Evolutionary conservation across 208 protist genomes (phyloP).

Genomic region (Leishmania mexicana): DNA sequence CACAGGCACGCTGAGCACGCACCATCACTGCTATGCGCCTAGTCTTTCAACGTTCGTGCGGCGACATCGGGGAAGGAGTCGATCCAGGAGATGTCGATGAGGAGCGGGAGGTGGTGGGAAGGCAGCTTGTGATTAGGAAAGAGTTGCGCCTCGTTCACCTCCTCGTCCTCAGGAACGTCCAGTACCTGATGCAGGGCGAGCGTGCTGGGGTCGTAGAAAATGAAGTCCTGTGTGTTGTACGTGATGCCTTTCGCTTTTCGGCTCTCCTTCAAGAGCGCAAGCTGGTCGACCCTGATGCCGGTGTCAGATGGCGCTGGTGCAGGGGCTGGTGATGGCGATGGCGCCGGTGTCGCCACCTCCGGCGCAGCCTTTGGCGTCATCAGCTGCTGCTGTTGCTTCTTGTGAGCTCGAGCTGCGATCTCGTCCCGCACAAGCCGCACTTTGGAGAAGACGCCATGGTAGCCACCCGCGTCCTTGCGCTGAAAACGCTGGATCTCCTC

Average conservation of each 20-base stretch:
- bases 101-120: conserved; percentile 80
- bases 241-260: conserved; percentile 48
- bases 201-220: conserved; percentile 77
- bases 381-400: conserved; percentile 2
- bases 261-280: conserved; percentile 37
- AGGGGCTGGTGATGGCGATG: neutral
- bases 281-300: conserved; percentile 21
- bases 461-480: conserved; percentile 8
- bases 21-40: neutral
- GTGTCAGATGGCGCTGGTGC: neutral
- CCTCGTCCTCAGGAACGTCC: conserved; percentile 68
- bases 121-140: conserved; percentile 71
- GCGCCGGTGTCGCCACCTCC: neutral
- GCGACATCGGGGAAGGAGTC: conserved; percentile 69
- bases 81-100: conserved; percentile 86
- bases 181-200: conserved; percentile 82
- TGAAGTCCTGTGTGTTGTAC: conserved; percentile 79
- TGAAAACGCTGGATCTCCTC: conserved; percentile 46
- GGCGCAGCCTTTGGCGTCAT: neutral
- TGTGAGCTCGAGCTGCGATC: conserved; percentile 10
- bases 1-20: neutral
- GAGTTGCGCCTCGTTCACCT: conserved; percentile 59
- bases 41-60: conserved; percentile 50
- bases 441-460: conserved; percentile 38
- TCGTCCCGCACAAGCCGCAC: conserved; percentile 36